Percentiles rank a stretch among this genome's conserved stretches.
phyloP scores from a whole-genome alignment of 345 rosid genomes.

The Tarenaya hassleriana region DNA sequence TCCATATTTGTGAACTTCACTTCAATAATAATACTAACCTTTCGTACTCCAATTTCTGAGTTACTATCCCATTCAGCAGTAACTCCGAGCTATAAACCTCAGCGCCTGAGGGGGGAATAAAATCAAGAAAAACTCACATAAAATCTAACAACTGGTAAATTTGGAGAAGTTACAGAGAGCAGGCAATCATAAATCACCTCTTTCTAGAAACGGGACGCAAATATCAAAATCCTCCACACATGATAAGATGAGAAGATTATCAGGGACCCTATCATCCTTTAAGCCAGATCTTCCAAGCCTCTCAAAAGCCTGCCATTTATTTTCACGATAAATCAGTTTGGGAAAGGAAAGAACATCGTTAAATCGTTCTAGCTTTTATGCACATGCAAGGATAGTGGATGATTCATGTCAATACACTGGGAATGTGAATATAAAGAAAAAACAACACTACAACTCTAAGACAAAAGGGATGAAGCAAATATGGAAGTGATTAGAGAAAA shows the following conservation, averaged over 20 bases:
- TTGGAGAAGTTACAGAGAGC: background rate
- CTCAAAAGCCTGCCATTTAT: constrained; percentile 51
- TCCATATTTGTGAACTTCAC: background rate
- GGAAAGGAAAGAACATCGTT: background rate
- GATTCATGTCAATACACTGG: background rate
- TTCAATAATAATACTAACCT: constrained; percentile 40
- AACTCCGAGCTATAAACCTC: constrained; percentile 82
- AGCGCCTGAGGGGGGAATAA: constrained; percentile 38
- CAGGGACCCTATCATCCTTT: constrained; percentile 44
- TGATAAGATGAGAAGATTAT: constrained; percentile 66
- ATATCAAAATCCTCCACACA: constrained; percentile 66
- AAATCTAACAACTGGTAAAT: background rate
- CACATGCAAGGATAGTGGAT: background rate
- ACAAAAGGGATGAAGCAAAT: background rate
- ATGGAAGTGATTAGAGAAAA: background rate
- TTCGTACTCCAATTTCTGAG: constrained; percentile 77
- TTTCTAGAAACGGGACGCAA: constrained; percentile 65
- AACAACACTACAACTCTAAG: background rate
- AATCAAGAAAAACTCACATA: background rate
- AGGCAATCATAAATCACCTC: constrained; percentile 42
- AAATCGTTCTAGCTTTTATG: constrained; percentile 2
- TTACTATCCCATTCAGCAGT: constrained; percentile 76
- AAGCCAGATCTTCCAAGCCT: constrained; percentile 67
- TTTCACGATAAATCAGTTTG: constrained; percentile 20
- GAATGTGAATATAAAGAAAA: background rate